Base-by-base conservation (phyloP, 129 eudicot species). In the Flaveria bidentis region DNA sequence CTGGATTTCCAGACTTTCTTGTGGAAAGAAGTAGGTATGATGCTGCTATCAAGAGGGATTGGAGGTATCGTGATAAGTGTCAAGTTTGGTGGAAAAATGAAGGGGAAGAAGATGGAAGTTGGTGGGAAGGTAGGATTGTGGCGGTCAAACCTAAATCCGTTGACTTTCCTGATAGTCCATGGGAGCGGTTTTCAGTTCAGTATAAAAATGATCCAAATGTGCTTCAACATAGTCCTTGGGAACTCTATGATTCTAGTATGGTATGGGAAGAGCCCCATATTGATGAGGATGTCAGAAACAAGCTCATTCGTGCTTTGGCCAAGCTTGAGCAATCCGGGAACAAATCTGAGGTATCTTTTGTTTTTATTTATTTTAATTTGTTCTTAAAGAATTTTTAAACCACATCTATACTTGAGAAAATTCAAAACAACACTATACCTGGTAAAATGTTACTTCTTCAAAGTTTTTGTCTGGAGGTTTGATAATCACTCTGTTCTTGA, bases 201-300 rank as follows among this genome's bases (percentile, higher is more conserved):
- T 94, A 94, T 83, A 94, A 86, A 81, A 77, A 83, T 67, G 91
- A 87, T 65, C 88, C 98, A 14, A 56, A 77, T 28, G 86, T 86
- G 69, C 82, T 78, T 69, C 93, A 78, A 28, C 98, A 94, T 76
- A 94, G 97, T 85, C 98, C 98, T 20, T 94, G 98, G 98, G 98
- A 94, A 77, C 93, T 91, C 42, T 70, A 79, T 84, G 97, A 94
- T 84, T 73, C 83, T 25, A 78, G 61, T 69, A 74, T 77, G 16
- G 84, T 80, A 17, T 87, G 87, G 90, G 98, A 89, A 52, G 91
- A 84, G 71, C 91, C 98, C 64, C 96, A 23, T 65, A 86, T 94
- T 18, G 90, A 89, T 82, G 85, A 86, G 44, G 78, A 79, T 47
- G 69, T 84, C 14, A 85, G 86, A 74, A 84, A 78, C 16, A 87